These are phyloP conservation scores for Castanea mollissima DNA, from an alignment of 306 rosid genomes.

Conservation along the genomic window DNA sequence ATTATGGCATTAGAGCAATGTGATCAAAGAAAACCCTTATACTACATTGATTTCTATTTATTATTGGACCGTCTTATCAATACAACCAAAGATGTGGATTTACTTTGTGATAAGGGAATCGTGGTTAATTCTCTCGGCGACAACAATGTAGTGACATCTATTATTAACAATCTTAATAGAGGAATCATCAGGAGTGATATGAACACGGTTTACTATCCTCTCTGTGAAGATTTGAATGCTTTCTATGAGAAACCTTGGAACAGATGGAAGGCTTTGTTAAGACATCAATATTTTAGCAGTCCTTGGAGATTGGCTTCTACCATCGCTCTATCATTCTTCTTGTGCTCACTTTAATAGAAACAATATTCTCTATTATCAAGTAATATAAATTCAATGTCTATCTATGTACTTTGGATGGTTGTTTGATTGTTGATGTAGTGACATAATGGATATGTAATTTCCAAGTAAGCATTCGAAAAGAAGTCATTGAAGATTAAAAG, in stretches of 20 bases:
- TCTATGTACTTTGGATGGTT: no score
- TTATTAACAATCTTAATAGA: background rate
- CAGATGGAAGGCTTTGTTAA: no score
- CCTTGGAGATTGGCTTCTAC: no score
- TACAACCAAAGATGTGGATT: background rate
- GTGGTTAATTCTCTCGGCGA: conserved; percentile 18
- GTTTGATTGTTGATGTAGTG: no score
- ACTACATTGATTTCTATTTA: conserved; percentile 22
- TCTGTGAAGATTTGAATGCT: fast-evolving
- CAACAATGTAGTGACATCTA: conserved; percentile 15
- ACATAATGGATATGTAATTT: no score
- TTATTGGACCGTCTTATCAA: conserved; percentile 23
- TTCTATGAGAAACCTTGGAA: fast-evolving
- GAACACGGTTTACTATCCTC: fast-evolving
- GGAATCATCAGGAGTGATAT: fast-evolving
- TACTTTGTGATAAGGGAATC: conserved; percentile 8
- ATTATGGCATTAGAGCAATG: conserved; percentile 41
- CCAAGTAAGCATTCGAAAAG: no score
- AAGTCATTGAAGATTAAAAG: no score
- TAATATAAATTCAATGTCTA: no score
- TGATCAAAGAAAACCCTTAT: conserved; percentile 16
- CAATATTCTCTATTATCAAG: background rate
- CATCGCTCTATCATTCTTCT: background rate
- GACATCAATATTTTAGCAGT: no score
- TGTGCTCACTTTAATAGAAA: no score